These are phyloP conservation scores for Cubamyces sp. DNA, from an alignment of 768 basidiomycete species.

Conservation along the genomic window DNA sequence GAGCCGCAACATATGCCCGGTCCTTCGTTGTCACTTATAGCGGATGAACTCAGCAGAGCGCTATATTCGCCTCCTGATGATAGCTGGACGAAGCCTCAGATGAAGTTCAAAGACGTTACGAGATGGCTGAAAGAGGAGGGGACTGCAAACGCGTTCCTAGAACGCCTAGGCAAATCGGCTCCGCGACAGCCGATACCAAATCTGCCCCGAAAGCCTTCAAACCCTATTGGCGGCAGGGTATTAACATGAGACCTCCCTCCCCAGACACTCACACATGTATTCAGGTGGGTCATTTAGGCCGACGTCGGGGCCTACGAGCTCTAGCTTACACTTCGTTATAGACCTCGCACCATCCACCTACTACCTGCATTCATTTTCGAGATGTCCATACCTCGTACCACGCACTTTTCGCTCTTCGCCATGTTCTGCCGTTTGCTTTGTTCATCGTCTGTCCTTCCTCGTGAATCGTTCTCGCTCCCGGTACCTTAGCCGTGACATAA, in stretches of 20 bases:
- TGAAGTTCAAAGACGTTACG: constrained; percentile 2
- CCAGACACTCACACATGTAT: not conserved
- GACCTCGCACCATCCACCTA: not conserved
- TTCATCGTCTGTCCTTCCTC: not conserved
- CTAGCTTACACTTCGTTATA: too few species aligned
- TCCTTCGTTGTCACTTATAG: not conserved
- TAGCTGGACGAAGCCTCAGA: not conserved
- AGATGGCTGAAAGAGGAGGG: constrained; percentile 9
- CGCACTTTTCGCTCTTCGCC: not conserved
- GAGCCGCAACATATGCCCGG: not conserved
- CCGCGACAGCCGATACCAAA: too few species aligned
- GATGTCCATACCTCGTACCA: constrained; percentile 4
- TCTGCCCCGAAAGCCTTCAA: not conserved
- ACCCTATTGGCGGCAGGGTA: not conserved
- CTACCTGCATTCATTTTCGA: not conserved
- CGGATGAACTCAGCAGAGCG: not conserved
- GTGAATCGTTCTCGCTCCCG: not conserved
- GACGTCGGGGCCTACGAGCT: too few species aligned
- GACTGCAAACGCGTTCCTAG: not conserved
- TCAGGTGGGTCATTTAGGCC: too few species aligned
- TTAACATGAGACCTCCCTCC: not conserved
- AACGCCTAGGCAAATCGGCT: not conserved
- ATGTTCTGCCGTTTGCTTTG: not conserved
- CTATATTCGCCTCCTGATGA: not conserved
- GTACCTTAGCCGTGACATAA: constrained; percentile 3